Evolutionary conservation across 345 rosid species (phyloP), one percentile per base, ranked within the genome.

Genomic region (Psidium friedrichsthalianum): DNA sequence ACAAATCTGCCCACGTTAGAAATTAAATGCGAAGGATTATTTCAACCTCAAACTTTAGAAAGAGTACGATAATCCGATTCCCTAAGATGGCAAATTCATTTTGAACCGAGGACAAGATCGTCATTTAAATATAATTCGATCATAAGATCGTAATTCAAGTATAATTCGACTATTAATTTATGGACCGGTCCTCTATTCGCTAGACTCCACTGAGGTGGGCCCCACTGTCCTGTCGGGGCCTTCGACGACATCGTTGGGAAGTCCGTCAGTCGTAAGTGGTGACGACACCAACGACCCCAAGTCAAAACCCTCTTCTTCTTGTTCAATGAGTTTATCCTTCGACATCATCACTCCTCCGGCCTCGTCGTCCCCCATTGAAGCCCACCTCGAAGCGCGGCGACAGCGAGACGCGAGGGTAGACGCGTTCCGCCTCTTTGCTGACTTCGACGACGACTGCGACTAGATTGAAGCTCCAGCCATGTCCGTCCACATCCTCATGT

Each of bases 401-500:
- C 47, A 36, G 47, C 78, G 47, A 69, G 47, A 8, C 47, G 42
- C 11, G 22, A 0, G 54, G 54, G 16, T 52, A 13, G 40, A 27
- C 74, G 0, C 9, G 69, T 14, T 0, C 74, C 74, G 11, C 3
- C 74, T 1, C 7, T 7, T n/a, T 12, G 69, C 69, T 58, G 12
- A 27, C 29, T n/a, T 25, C 0, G 36, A 36, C 36, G 69, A 27
- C 18, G 52, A 51, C 1, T 1, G 20, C 7, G 27, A 29, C 74
- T 27, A n/a, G 74, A 13, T 59, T 32, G 76, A 15, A 29, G 76
- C 42, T 61, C 42, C 47, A 69, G 78, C 47, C 78, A 69, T 69
- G 78, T 69, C 78, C 25, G 25, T 69, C 78, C 98, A 95, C 87
- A 54, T 95, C 36, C 87, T 93, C 24, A 87, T 94, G 82, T 94